Percentiles rank a stretch among this genome's conserved stretches.
phyloP scores from a whole-genome alignment of 106 monocot species.

The Platanthera zijinensis region DNA sequence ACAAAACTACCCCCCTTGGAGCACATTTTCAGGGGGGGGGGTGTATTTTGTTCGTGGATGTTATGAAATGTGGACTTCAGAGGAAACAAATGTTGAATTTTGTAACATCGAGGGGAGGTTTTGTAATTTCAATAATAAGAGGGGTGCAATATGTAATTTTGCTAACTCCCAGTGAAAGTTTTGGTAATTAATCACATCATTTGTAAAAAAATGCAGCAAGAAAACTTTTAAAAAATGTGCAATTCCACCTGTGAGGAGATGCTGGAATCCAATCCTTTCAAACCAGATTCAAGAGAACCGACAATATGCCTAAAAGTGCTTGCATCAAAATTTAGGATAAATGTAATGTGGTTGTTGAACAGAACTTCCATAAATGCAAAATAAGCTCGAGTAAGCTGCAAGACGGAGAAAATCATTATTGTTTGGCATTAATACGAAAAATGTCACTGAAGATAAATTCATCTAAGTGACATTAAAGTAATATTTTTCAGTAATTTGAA shows the following conservation, averaged over 20 bases:
- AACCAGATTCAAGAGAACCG: conserved; percentile 91
- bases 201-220: neutral
- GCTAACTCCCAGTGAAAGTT: too few species aligned
- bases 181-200: too few species aligned
- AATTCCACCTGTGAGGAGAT: conserved; percentile 85
- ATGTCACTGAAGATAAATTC: neutral
- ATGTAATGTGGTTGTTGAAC: conserved; percentile 73
- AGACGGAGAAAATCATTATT: conserved; percentile 5
- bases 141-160: too few species aligned
- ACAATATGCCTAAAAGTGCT: conserved; percentile 88
- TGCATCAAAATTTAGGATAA: conserved; percentile 75
- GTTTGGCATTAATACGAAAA: neutral
- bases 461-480: neutral
- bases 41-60: too few species aligned
- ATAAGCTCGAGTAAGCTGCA: conserved; percentile 85
- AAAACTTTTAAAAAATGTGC: neutral
- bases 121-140: too few species aligned
- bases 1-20: too few species aligned
- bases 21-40: too few species aligned
- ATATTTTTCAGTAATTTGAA: neutral
- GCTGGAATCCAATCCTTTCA: conserved; percentile 75
- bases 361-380: conserved; percentile 85
- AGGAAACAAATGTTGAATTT: too few species aligned
- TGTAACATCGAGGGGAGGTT: too few species aligned
- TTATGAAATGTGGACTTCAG: too few species aligned